Base-by-base conservation (phyloP, 306 rosid species). In the Styphnolobium japonicum region DNA sequence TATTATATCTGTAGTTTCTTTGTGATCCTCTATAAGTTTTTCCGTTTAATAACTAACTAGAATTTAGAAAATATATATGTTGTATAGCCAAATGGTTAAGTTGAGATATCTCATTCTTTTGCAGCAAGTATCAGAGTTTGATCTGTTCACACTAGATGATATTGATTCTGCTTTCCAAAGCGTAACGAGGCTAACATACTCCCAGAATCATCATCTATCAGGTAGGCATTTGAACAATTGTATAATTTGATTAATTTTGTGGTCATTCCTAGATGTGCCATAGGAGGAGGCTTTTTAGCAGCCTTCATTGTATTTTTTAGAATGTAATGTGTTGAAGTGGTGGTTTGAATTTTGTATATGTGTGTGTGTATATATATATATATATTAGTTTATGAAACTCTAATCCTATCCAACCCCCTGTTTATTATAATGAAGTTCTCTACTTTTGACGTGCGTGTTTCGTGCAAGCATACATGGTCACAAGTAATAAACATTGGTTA, bases 71-170 rank as follows among this genome's bases (percentile, higher is more conserved):
- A 34, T 78, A 27, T 55, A 9, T 61, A 10, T 67, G 74, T 10
- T 57, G 14, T 67, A 34, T 6, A 23, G 61, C 56, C 31, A 48
- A 67, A 34, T 55, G 78, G 31, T 85, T 67, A 40, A 76, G 23
- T 46, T 85, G 79, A 76, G 36, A 12, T 42, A 10, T 79, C 67
- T 71, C 23, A 15, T 66, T 83, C n/a, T 84, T 70, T 76, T 82
- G 92, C 91, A 94, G 97, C 99, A 95, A 92, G 97, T 91, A 7
- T 93, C 97, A 1, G 98, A 95, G 78, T 91, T 95, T 19, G 98
- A 93, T 76, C 83, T 91, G 75, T 95, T 95, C 82, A 92, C 96
- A 0, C 88, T 91, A 67, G 99, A 95, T 64, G 98, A 95, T 81
- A 88, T 95, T 80, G 99, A 95, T 83, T 90, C 90, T 75, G 97